phyloP scores from a whole-genome alignment of 2,329 filamentous ascomycete genomes.

The Colletotrichum limetticola region DNA sequence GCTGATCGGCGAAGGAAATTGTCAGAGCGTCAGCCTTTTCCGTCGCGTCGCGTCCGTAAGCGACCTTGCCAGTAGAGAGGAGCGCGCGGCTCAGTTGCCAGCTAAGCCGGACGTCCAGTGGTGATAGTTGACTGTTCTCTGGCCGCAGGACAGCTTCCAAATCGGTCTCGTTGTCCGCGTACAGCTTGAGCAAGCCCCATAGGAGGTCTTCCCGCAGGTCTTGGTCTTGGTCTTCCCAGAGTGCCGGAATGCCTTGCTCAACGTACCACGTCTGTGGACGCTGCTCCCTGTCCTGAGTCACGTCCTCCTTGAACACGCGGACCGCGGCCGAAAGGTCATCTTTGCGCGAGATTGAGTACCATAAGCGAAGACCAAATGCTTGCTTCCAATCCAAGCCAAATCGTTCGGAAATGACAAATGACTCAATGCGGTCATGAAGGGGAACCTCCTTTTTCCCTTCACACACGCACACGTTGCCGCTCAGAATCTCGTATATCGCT shows the following conservation, averaged over 20 bases:
- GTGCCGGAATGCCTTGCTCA: conserved; percentile 65
- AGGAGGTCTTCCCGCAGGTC: conserved; percentile 79
- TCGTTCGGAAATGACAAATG: conserved; percentile 83
- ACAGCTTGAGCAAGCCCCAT: conserved; percentile 88
- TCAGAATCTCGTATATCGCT: conserved; percentile 87
- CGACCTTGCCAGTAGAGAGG: conserved; percentile 58
- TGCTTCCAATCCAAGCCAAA: conserved; percentile 95
- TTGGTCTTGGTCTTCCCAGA: conserved; percentile 70
- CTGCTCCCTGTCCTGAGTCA: conserved; percentile 77
- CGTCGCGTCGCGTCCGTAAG: conserved; percentile 63
- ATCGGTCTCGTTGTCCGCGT: conserved; percentile 67
- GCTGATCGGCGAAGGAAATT: conserved; percentile 71
- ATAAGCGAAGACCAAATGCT: conserved; percentile 89
- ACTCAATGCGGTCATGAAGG: conserved; percentile 81
- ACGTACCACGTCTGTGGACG: conserved; percentile 78
- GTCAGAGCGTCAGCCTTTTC: conserved; percentile 75
- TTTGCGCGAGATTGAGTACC: conserved; percentile 80
- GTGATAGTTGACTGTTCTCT: conserved; percentile 79
- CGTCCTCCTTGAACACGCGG: conserved; percentile 76
- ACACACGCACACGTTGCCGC: conserved; percentile 87
- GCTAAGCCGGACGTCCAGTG: conserved; percentile 78
- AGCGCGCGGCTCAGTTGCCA: conserved; percentile 87
- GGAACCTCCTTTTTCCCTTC: conserved; percentile 79
- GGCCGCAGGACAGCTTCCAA: conserved; percentile 80
- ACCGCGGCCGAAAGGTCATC: conserved; percentile 81